Evolutionary conservation across 768 basidiomycete genomes (phyloP), one percentile per base, ranked within the genome.

Genomic region (Termitomyces sp.): DNA sequence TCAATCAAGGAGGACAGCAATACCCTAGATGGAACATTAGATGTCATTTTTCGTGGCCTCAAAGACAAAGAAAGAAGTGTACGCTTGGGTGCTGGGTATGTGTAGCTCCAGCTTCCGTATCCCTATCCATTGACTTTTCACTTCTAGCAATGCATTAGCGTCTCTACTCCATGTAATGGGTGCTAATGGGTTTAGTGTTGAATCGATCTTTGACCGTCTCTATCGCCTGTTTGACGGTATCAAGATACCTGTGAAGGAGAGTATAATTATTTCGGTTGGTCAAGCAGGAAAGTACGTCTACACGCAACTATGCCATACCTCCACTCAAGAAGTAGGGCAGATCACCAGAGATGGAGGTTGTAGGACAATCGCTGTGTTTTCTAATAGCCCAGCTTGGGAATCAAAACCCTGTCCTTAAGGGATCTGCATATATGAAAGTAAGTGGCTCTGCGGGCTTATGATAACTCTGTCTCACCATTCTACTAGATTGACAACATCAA

Each of bases 71-170:
- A 86, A 57, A 76, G 89, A 52, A 76, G 74, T 39, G 80, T 85
- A 20, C 79, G 89, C 35, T 64, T 91, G 15, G 72, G 76, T 57
- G 86, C 89, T 49, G 90, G 89, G 89, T 91, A 67, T 60, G 81
- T 59, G n/a, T 12, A 15, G 15, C 10, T 29, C 10, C 42, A 29
- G 29, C 5, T 31, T 44, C 32, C 22, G 6, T 27, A 23, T 31
- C 4, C 32, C 16, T 38, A 23, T 39, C 3, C 32, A 25, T 27
- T 32, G 50, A 56, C 31, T 57, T 16, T 39, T 51, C 33, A 31
- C 54, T 44, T 29, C 35, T 57, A 85, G 83, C 5, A 77, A 77
- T 59, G 75, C 78, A 5, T 63, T 87, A 10, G 74, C 71, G 10
- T 76, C 77, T 13, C 63, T 86, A 6, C 62, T 83, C 38, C 73